Conservation (phyloP, 2,329 filamentous ascomycete genomes). For the Beauveria asiatica region DNA sequence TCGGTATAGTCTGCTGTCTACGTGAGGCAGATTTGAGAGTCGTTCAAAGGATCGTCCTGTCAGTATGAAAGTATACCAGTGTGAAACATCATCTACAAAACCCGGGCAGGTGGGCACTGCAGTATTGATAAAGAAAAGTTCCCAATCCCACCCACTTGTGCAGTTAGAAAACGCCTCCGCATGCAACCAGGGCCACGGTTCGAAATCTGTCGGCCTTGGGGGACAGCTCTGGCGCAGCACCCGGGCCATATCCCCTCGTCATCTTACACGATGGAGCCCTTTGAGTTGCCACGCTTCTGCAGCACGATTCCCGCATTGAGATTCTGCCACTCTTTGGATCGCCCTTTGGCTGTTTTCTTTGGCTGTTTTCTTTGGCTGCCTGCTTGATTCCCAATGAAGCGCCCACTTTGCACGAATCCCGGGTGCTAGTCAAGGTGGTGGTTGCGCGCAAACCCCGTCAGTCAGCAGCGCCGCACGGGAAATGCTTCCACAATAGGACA, state of each 20-base stretch:
- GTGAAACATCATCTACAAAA: not conserved
- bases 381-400: not conserved
- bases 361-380: not conserved
- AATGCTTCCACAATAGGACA: conserved; percentile 8
- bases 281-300: not conserved
- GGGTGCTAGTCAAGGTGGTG: not conserved
- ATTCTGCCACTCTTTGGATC: not conserved
- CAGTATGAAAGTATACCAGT: not conserved
- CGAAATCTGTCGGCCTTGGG: not conserved
- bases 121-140: conserved; percentile 3
- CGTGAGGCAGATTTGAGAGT: not conserved
- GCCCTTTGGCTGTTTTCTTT: not conserved
- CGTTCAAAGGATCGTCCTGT: not conserved
- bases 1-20: not conserved
- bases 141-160: not conserved
- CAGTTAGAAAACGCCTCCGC: not conserved
- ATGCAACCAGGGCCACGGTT: not conserved
- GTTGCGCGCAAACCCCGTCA: not conserved
- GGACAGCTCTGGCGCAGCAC: not conserved
- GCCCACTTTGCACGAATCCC: not conserved
- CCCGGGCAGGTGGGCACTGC: not conserved
- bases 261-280: conserved; percentile 9
- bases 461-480: conserved; percentile 6
- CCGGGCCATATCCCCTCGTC: not conserved
- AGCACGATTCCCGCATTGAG: not conserved